A percentile compares a stretch with the other conserved stretches of the same genome.
Evolutionary conservation across 2,329 filamentous ascomycete genomes (phyloP).

Genomic region (Lachnellula occidentalis): DNA sequence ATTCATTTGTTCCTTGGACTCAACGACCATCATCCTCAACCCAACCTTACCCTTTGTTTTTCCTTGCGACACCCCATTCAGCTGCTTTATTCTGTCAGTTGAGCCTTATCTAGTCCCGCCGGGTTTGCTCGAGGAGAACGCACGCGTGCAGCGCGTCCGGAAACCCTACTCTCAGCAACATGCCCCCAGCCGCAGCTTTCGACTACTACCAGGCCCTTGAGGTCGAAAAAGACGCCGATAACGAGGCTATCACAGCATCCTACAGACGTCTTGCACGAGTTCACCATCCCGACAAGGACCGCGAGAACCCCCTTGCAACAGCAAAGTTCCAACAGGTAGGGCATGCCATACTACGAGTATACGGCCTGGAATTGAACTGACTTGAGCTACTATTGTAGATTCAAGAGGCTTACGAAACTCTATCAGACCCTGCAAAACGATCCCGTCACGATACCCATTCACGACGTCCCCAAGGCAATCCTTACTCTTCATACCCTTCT

Average conservation of each 20-base stretch:
- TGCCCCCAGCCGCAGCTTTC: constrained; percentile 11
- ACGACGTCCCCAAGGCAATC: background rate
- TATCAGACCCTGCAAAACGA: constrained; percentile 7
- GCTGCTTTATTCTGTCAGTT: too few species aligned
- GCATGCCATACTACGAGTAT: background rate
- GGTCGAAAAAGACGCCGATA: constrained; percentile 6
- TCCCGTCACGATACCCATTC: constrained; percentile 5
- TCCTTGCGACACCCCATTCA: too few species aligned
- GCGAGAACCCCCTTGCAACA: constrained; percentile 12
- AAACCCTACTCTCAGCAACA: background rate
- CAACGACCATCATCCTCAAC: too few species aligned
- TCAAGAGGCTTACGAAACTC: constrained; percentile 15
- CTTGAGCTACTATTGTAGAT: background rate
- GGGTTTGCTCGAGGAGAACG: too few species aligned
- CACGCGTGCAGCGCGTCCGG: too few species aligned
- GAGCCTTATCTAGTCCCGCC: too few species aligned
- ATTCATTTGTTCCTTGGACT: too few species aligned
- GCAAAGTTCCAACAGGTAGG: constrained; percentile 16
- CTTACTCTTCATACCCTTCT: background rate
- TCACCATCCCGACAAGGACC: constrained; percentile 22
- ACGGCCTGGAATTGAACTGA: background rate
- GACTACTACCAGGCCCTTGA: constrained; percentile 16
- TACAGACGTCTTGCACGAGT: constrained; percentile 15
- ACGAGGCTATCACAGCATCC: constrained; percentile 10
- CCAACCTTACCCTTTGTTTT: too few species aligned